These are phyloP conservation scores for Darksidea phi DNA, from an alignment of 495 filamentous ascomycete species.

Conservation along the genomic window DNA sequence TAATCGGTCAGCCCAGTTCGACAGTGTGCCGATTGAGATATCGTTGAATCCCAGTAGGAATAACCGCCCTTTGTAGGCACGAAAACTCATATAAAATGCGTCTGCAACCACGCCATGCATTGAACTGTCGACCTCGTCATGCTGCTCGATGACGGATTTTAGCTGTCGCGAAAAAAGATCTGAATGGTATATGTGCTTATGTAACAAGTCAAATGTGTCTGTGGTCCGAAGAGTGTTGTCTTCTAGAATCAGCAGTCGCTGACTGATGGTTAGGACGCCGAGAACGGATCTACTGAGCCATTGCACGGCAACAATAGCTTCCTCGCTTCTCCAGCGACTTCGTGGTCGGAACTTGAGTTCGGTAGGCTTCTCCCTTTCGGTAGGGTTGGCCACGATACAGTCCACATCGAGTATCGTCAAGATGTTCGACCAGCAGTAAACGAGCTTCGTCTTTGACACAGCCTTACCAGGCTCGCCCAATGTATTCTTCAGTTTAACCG, in stretches of 20 bases:
- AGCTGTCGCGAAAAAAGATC: slow-evolving; percentile 86
- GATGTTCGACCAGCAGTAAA: slow-evolving; percentile 97
- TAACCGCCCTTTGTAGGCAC: slow-evolving; percentile 87
- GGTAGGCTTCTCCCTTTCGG: slow-evolving; percentile 68
- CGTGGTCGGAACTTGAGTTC: slow-evolving; percentile 75
- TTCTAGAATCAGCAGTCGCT: slow-evolving; percentile 87
- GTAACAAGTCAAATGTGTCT: slow-evolving; percentile 87
- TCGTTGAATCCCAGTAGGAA: slow-evolving; percentile 92
- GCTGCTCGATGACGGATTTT: slow-evolving; percentile 76
- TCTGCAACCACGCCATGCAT: slow-evolving; percentile 97
- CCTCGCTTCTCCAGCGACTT: slow-evolving; percentile 88
- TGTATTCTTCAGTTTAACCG: slow-evolving; percentile 81
- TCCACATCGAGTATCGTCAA: slow-evolving; percentile 87
- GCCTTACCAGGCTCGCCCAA: slow-evolving; percentile 53
- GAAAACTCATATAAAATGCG: slow-evolving; percentile 97
- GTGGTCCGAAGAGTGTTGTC: slow-evolving; percentile 80
- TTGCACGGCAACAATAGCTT: slow-evolving; percentile 94
- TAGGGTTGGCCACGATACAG: slow-evolving; percentile 54
- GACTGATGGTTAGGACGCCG: slow-evolving; percentile 87
- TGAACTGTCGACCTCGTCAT: slow-evolving; percentile 81
- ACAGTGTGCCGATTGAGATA: slow-evolving; percentile 80
- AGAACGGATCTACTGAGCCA: slow-evolving; percentile 95
- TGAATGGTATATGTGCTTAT: slow-evolving; percentile 87
- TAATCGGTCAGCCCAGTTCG: slow-evolving; percentile 98
- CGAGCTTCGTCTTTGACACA: slow-evolving; percentile 77